Conservation (phyloP, 2,329 filamentous ascomycete genomes). For the Diaporthe longicolla region DNA sequence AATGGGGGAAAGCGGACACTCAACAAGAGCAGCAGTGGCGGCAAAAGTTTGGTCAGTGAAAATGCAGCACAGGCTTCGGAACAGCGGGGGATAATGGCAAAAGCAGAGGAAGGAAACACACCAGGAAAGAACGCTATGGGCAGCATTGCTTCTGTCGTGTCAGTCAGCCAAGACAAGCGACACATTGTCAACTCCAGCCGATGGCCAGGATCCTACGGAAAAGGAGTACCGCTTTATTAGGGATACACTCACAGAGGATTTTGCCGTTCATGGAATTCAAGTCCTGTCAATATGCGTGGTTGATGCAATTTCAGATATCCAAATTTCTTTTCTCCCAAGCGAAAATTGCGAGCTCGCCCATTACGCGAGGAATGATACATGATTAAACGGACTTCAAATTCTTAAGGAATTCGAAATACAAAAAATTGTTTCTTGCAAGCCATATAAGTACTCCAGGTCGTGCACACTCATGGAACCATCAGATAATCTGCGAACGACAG, state of each 20-base stretch:
- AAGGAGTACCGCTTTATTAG: background rate
- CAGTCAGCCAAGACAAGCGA: constrained; percentile 16
- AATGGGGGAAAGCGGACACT: background rate
- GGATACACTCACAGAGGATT: background rate
- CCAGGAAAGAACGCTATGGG: background rate
- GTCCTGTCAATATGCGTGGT: background rate
- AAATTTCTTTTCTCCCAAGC: background rate
- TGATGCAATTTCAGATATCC: background rate
- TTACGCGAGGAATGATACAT: background rate
- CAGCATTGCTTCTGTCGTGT: constrained; percentile 7
- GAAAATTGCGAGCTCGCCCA: background rate
- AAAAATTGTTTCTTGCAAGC: background rate
- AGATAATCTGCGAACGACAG: background rate
- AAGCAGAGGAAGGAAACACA: background rate
- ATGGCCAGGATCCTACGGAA: constrained; percentile 1
- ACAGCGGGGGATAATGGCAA: background rate
- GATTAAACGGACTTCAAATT: background rate
- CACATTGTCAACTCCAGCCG: constrained; percentile 17
- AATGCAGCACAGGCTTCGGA: background rate
- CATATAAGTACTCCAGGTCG: background rate
- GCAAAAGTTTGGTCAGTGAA: background rate
- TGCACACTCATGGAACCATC: background rate
- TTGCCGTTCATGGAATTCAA: background rate
- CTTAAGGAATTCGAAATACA: too few species aligned
- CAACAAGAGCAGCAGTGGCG: constrained; percentile 16